Base-by-base conservation (phyloP, 495 filamentous ascomycete genomes). In the Pyrenula aspistea region DNA sequence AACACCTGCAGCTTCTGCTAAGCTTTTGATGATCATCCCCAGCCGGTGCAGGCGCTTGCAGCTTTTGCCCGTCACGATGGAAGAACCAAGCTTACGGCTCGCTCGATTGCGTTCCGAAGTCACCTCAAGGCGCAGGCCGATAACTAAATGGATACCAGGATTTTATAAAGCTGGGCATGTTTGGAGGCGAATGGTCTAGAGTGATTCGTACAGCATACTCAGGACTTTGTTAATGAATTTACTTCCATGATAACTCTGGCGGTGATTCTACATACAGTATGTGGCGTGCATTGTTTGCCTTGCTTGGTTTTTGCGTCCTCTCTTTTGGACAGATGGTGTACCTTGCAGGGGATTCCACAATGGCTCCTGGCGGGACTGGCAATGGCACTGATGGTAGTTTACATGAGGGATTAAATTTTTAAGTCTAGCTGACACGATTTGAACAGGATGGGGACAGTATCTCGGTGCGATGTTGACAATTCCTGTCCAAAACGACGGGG, bases 371-470 rank as follows among this genome's bases (percentile, higher is more conserved):
- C 50, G 72, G 72, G 2, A 68, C 65, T 20, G 71, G 68, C 12
- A 68, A 67, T 20, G 61, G 61, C n/a, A 67, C 65, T 12, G 58
- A 42, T 42, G 31, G 31, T 42, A 42, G 15, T 8, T 42, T n/a
- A n/a, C n/a, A n/a, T n/a, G n/a, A n/a, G n/a, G n/a, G n/a, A n/a
- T n/a, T n/a, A n/a, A n/a, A n/a, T n/a, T n/a, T n/a, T n/a, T n/a
- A n/a, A n/a, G n/a, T n/a, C n/a, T n/a, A n/a, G n/a, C n/a, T n/a
- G n/a, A n/a, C n/a, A n/a, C n/a, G n/a, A n/a, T n/a, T n/a, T n/a
- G 15, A 20, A 2, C 57, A 79, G 82, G 82, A 55, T 85, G 82
- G 82, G 82, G 81, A 55, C 62, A 78, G 55, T 84, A 82, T 61
- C 69, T 85, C 47, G 55, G 67, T 23, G 73, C 73, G 25, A 64